Evolutionary conservation across 2,329 filamentous ascomycete species (phyloP).

Genomic region (Pyricularia pennisetigena): DNA sequence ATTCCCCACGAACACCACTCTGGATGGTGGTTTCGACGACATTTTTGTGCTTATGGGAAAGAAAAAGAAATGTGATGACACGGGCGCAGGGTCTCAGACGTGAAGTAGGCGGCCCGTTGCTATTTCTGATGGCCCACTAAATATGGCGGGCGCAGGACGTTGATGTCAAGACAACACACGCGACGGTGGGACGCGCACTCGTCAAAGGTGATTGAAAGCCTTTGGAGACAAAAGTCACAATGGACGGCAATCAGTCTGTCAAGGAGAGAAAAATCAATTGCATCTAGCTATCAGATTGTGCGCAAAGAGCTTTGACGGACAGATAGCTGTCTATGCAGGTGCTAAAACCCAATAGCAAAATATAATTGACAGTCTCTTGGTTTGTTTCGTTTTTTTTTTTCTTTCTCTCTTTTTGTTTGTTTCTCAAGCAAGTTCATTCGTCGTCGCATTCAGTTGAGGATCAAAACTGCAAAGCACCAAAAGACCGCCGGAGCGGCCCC

Average conservation of each 20-base stretch:
- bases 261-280: neutral
- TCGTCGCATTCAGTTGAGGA: neutral
- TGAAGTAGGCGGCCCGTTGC: neutral
- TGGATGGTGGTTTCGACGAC: constrained; percentile 66
- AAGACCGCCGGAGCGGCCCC: neutral
- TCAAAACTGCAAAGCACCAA: neutral
- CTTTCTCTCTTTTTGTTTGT: neutral
- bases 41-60: constrained; percentile 31
- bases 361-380: neutral
- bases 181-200: neutral
- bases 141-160: neutral
- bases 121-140: neutral
- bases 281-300: neutral
- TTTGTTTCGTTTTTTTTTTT: too few species aligned
- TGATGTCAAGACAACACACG: neutral
- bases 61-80: neutral
- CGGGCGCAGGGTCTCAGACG: neutral
- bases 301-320: neutral
- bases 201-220: neutral
- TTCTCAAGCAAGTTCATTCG: neutral
- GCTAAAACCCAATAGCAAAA: neutral
- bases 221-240: neutral
- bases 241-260: neutral
- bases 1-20: constrained; percentile 78
- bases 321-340: neutral